Base-by-base conservation (phyloP, 495 filamentous ascomycete genomes). In the Neurospora pannonica region DNA sequence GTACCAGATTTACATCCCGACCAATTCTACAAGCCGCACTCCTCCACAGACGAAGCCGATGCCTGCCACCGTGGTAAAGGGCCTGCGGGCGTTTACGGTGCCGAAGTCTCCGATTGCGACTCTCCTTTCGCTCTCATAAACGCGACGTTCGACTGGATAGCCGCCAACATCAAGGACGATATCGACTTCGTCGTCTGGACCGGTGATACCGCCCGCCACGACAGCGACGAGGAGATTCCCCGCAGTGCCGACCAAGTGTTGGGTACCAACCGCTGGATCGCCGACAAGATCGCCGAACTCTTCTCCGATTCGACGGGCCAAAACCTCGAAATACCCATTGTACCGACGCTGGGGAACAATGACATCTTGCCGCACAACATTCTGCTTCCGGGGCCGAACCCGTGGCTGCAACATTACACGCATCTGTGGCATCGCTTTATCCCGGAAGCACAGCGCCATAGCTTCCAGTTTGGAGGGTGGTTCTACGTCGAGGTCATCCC, bases 171-270 rank as follows among this genome's bases (percentile, higher is more conserved):
- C 42, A 92, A 89, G 79, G 93, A 93, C 83, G 81, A 90, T 13
- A 87, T 99, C 71, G 96, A 99, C 82, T 99, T 99, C 79, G 91
- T 98, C 46, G 85, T 99, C 71, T 99, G 97, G 97, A 98, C 97
- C 0, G 96, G 96, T 72, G 96, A 99, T 81, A 97, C 93, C 28
- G 95, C 94, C 38, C 90, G 97, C 74, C 96, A 99, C 81, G 96
- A 98, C 81, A 97, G 92, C 82, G 96, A 99, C 78, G 94, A 95
- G 79, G 80, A 88, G 46, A 88, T 92, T 21, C 96, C 96, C 21
- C 91, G 96, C 70, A 92, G 85, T 21, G 83, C 88, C 46, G 82
- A 86, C 13, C 91, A 98, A 80, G 90, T 99, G 17, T 79, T 95
- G 4, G 81, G 88, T 46, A 86, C 92, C 72, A 99, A 99, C 80